Base-by-base conservation (phyloP, 768 basidiomycete species). In the Trametes cingulata region DNA sequence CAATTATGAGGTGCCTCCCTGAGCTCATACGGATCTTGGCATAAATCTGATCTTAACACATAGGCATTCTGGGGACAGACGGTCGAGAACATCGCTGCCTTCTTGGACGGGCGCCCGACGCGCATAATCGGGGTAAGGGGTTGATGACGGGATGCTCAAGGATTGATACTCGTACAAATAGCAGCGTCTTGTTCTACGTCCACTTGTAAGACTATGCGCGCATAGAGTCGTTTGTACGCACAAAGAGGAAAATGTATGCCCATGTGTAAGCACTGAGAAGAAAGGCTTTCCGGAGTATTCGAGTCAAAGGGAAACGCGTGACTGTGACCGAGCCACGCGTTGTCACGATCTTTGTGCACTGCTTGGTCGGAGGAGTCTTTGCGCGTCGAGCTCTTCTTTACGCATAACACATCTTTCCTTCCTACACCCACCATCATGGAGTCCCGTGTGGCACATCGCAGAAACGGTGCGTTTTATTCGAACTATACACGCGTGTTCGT, bases 361-460 rank as follows among this genome's bases (percentile, higher is more conserved):
- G 56, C 61, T 58, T 42, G 51, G 50, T 49, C 43, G 61, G 62
- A 58, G 41, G n/a, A 55, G 51, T 57, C 61, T 62, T 63, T 59
- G 64, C 65, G 64, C 68, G 65, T 67, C 54, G 43, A 51, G 42
- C 48, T 55, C 60, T 60, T 59, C 63, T 59, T 65, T 64, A 53
- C 58, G 56, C 61, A 48, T 53, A 49, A 25, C 55, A 57, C 63
- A 58, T 61, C 58, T 66, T 65, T 60, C 17, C 48, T 63, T 63
- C 61, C 42, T 58, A 60, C 66, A 49, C 49, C 62, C 64, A 61
- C 57, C 60, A 64, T 59, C 64, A 68, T 62, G 69, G 80, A 80
- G 75, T 85, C 85, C 67, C 86, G 87, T 72, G 84, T 82, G 80
- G 86, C 89, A 74, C 82, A 85, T 68, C 88, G 89, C 74, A 85